A percentile compares a stretch with the other conserved stretches of the same genome.
Conservation (phyloP, 202 grass and related monocot species). For the Bolboschoenoplectus hybrid region DNA sequence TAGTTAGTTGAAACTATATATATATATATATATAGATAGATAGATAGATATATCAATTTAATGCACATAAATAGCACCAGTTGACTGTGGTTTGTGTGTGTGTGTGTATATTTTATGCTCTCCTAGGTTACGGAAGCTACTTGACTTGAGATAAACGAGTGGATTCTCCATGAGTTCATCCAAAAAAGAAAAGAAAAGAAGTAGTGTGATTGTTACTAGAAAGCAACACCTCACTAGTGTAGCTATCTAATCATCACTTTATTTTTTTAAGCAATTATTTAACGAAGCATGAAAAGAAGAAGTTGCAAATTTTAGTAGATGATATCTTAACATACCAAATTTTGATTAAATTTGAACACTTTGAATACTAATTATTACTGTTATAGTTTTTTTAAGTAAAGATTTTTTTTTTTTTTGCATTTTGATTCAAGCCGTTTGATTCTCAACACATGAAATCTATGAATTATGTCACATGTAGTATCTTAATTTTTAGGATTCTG, state of each 20-base stretch:
- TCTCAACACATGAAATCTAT: no score
- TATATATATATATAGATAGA: not conserved
- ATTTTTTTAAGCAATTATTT: not conserved
- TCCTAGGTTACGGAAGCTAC: conserved; percentile 9
- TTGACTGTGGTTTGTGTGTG: not conserved
- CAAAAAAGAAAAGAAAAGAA: not conserved
- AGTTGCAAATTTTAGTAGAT: not conserved
- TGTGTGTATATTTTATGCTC: not conserved
- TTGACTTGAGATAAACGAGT: not conserved
- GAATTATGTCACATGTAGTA: no score
- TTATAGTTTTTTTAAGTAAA: no score
- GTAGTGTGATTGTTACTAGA: not conserved
- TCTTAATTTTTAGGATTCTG: no score
- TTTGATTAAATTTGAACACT: no score
- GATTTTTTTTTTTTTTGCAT: no score
- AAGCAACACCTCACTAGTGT: not conserved
- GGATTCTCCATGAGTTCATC: not conserved
- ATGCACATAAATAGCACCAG: conserved; percentile 26
- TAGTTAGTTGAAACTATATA: not conserved
- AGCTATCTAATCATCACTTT: not conserved
- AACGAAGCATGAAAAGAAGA: not conserved
- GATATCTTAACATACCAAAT: no score
- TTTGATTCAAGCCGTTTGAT: no score
- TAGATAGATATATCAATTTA: not conserved
- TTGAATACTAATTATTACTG: no score